Evolutionary conservation across 2,329 filamentous ascomycete species (phyloP).

Genomic region (Bisporella sp.): DNA sequence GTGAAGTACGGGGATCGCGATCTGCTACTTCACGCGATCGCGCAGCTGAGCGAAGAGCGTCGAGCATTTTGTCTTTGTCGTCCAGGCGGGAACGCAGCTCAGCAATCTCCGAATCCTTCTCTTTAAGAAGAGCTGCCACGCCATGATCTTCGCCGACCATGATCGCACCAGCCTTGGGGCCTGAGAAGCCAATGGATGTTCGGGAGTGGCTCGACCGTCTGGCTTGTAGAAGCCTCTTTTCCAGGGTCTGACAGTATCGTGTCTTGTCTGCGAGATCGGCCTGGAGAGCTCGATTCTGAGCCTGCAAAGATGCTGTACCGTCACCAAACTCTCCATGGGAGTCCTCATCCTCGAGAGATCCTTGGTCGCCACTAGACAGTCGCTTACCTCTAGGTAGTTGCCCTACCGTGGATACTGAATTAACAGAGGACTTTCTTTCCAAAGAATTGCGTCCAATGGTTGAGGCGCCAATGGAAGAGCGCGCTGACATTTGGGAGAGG

Average conservation of each 20-base stretch:
- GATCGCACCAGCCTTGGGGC: constrained; percentile 46
- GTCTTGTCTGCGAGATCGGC: constrained; percentile 96
- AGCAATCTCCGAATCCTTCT: constrained; percentile 89
- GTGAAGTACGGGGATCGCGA: constrained; percentile 27
- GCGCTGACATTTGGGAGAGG: constrained; percentile 46
- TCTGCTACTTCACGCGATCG: constrained; percentile 81
- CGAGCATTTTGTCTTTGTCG: constrained; percentile 91
- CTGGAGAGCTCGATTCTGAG: constrained; percentile 89
- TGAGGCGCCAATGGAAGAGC: constrained; percentile 66
- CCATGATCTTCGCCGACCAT: constrained; percentile 76
- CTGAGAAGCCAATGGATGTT: constrained; percentile 66
- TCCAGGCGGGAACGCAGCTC: constrained; percentile 85
- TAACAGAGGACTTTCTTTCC: constrained; percentile 60
- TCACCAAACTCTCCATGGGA: constrained; percentile 78
- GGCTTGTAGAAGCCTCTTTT: constrained; percentile 87
- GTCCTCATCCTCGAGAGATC: constrained; percentile 52
- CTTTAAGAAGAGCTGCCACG: constrained; percentile 63
- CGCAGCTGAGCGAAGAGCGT: constrained; percentile 76
- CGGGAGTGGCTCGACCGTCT: constrained; percentile 84
- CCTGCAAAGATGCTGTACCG: constrained; percentile 70
- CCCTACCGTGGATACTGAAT: constrained; percentile 39
- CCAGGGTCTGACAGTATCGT: constrained; percentile 87
- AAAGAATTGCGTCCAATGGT: constrained; percentile 35
- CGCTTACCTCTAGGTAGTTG: constrained; percentile 17
- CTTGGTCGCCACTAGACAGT: constrained; percentile 17